Evolutionary conservation across 2,329 filamentous ascomycete species (phyloP), one percentile per base, ranked within the genome.

Genomic region (Fusarium agapanthi): DNA sequence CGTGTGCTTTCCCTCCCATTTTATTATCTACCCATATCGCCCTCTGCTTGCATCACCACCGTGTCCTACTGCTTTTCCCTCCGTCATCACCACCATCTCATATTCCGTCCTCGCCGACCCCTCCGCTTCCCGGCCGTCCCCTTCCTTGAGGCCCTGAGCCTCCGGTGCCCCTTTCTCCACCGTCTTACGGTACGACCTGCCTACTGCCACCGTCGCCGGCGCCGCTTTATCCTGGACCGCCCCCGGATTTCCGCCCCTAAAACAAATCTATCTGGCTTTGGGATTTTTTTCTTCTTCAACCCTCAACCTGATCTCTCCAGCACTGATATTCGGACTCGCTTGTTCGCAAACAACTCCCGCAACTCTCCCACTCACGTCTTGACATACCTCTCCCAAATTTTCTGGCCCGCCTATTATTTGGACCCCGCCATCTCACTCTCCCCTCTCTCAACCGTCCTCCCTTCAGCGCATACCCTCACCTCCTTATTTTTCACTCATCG

Each of bases 1-100:
- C 81, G 81, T 81, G 81, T 83, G 81, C 80, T 74, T 78, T 63
- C 50, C 61, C 65, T 40, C 62, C 48, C 28, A 47, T 45, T 66
- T 64, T 64, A 43, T 70, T n/a, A 47, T 51, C n/a, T 24, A n/a
- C 20, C 44, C 14, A 50, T 53, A n/a, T 56, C 51, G 28, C 54
- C 45, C 40, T 65, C 56, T 59, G n/a, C 48, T 47, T 56, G 28
- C 30, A 57, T 34, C 54, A n/a, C 14, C 40, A 35, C 61, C 28
- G n/a, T 37, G 24, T 28, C 60, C 37, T 40, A 32, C 57, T 57
- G 37, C 59, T 59, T 61, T 47, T 32, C 67, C 63, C 45, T 45
- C 48, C 50, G 47, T 56, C 40, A 55, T 56, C 65, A 34, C 50
- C 54, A 61, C 34, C 32, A 30, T 40, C 56, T 60, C 43, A 51